Evolutionary conservation across 2,329 filamentous ascomycete genomes (phyloP).

Genomic region (Penicillium brevicompactum): DNA sequence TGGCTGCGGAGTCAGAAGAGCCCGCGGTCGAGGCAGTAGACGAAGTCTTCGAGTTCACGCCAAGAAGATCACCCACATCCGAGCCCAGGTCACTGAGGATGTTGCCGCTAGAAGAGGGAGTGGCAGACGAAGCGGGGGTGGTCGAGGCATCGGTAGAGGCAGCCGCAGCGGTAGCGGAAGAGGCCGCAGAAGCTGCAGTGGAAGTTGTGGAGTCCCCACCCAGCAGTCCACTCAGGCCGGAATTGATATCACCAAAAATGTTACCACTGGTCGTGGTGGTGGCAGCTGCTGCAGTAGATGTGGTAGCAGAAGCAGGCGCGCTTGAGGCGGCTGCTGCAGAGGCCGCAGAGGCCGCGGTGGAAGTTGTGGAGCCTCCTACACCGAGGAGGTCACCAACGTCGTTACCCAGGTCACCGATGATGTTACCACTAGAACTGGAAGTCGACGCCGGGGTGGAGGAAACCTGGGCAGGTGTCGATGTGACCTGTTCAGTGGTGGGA

Average conservation of each 20-base stretch:
- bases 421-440: background rate
- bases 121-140: background rate
- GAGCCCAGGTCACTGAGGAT: background rate
- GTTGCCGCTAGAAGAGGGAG: background rate
- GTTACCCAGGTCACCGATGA: background rate
- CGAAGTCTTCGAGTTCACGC: conserved; percentile 2
- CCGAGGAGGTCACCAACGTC: background rate
- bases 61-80: background rate
- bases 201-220: background rate
- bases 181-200: background rate
- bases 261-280: conserved; percentile 3
- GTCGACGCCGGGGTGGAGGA: background rate
- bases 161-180: no score
- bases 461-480: background rate
- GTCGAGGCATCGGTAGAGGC: background rate
- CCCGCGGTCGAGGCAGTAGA: background rate
- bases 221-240: background rate
- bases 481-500: background rate
- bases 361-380: background rate
- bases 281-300: background rate
- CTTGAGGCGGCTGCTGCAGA: background rate
- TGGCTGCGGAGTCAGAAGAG: background rate
- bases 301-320: background rate
- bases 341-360: background rate
- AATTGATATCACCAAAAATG: conserved; percentile 11